Percentiles rank a stretch among this genome's conserved stretches.
phyloP scores from a whole-genome alignment of 805 yeast genomes.

The Gaillardinia entomophila region DNA sequence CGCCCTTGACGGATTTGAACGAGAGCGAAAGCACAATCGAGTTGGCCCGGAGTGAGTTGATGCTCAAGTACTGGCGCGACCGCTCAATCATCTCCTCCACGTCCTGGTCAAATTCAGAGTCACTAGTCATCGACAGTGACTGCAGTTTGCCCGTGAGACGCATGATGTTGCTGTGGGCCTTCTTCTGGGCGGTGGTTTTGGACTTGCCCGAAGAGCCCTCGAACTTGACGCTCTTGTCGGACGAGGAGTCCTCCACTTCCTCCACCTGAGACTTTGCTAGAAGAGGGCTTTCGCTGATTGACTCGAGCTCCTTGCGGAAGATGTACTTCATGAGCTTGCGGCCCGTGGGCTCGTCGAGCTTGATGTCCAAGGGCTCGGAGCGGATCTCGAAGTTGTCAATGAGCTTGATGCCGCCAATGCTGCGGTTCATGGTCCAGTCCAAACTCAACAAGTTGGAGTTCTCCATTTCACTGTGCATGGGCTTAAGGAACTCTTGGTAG shows the following conservation, averaged over 20 bases:
- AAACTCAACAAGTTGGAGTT: slow-evolving; percentile 19
- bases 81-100: slow-evolving; percentile 53
- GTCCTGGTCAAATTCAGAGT: slow-evolving; percentile 10
- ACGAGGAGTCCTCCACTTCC: not conserved
- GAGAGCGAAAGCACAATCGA: slow-evolving; percentile 29
- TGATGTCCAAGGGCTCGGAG: slow-evolving; percentile 32
- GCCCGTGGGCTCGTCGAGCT: slow-evolving; percentile 35
- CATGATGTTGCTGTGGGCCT: too few species aligned
- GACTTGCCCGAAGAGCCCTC: not conserved
- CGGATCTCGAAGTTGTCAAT: slow-evolving; percentile 33
- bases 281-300: slow-evolving; percentile 8
- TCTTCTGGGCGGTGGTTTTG: too few species aligned
- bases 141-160: not conserved
- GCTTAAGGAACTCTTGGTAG: slow-evolving; percentile 30
- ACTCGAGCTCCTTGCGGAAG: slow-evolving; percentile 19
- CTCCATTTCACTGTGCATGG: slow-evolving; percentile 7
- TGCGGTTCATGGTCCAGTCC: slow-evolving; percentile 38
- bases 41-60: slow-evolving; percentile 44
- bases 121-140: not conserved
- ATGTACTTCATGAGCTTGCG: slow-evolving; percentile 31
- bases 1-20: slow-evolving; percentile 27
- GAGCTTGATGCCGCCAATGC: slow-evolving; percentile 37
- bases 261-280: not conserved
- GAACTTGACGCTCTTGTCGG: slow-evolving; percentile 1
- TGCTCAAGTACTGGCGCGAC: slow-evolving; percentile 67